A percentile compares a stretch with the other conserved stretches of the same genome.
phyloP scores from a whole-genome alignment of 2,329 filamentous ascomycete genomes.

The Cladosporium sp. region DNA sequence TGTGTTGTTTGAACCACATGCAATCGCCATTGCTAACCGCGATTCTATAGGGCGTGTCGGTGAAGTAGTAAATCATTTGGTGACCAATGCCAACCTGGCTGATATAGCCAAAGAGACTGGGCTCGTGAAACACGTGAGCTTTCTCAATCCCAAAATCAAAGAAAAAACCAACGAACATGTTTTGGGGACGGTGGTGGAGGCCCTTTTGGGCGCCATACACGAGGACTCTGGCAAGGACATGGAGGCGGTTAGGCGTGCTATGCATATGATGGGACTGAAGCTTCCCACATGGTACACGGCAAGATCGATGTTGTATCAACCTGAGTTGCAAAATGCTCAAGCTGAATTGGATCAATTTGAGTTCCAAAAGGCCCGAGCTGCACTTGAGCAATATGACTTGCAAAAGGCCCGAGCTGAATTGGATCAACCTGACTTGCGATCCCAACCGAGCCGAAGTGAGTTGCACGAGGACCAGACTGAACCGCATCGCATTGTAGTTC shows the following conservation, averaged over 20 bases:
- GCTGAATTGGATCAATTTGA: neutral
- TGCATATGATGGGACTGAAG: neutral
- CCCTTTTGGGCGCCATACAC: slow-evolving; percentile 23
- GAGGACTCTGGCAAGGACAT: slow-evolving; percentile 22
- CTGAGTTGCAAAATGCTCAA: neutral
- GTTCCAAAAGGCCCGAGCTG: neutral
- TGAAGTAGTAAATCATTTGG: neutral
- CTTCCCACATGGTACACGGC: neutral
- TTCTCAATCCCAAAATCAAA: neutral
- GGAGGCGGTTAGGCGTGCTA: neutral
- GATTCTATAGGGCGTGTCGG: neutral
- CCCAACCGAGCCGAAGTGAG: neutral
- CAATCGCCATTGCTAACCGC: neutral
- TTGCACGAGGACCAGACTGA: neutral
- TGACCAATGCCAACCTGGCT: neutral
- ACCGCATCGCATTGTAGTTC: neutral
- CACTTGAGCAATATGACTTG: neutral
- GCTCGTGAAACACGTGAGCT: neutral
- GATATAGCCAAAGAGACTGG: neutral
- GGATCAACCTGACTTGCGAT: neutral
- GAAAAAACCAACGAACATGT: neutral
- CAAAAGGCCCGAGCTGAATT: neutral
- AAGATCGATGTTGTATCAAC: neutral
- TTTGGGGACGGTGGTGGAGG: slow-evolving; percentile 18
- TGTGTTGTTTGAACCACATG: neutral